Evolutionary conservation across 1,284 basidiomycete species (phyloP).

Genomic region (Cryptococcus sp.): DNA sequence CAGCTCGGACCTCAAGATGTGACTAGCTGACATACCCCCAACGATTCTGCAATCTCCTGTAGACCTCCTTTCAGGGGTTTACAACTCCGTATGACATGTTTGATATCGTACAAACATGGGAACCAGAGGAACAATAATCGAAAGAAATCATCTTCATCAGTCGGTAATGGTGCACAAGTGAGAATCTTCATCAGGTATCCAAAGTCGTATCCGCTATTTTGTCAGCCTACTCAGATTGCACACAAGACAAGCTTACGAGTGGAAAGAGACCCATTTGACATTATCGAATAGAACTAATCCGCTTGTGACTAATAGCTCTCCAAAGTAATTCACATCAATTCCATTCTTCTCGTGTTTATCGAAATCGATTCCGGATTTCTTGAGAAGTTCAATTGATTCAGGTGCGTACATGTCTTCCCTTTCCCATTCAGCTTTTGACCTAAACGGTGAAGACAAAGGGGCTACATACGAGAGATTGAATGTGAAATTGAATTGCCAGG

Average conservation of each 20-base stretch:
- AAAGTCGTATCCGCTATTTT: constrained; percentile 92
- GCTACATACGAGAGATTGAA: constrained; percentile 77
- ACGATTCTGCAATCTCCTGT: constrained; percentile 92
- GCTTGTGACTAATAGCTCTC: constrained; percentile 93
- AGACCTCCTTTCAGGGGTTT: constrained; percentile 89
- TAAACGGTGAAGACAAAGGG: background rate
- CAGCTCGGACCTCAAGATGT: background rate
- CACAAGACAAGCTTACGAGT: constrained; percentile 61
- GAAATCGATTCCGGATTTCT: constrained; percentile 95
- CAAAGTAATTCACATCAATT: constrained; percentile 91
- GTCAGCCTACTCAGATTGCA: background rate
- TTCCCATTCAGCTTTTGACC: constrained; percentile 4
- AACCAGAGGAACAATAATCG: constrained; percentile 88
- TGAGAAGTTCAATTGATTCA: constrained; percentile 89
- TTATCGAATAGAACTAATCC: constrained; percentile 86
- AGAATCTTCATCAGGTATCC: constrained; percentile 96
- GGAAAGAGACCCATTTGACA: constrained; percentile 96
- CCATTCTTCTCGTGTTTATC: constrained; percentile 87
- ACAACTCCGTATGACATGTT: constrained; percentile 86
- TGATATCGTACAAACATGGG: constrained; percentile 95
- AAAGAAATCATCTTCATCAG: constrained; percentile 87
- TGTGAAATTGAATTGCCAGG: constrained; percentile 99
- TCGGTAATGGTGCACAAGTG: constrained; percentile 80
- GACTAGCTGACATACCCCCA: constrained; percentile 57
- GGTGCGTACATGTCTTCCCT: constrained; percentile 98